Base-by-base conservation (phyloP, 306 rosid species). In the Begonia peltatifolia region DNA sequence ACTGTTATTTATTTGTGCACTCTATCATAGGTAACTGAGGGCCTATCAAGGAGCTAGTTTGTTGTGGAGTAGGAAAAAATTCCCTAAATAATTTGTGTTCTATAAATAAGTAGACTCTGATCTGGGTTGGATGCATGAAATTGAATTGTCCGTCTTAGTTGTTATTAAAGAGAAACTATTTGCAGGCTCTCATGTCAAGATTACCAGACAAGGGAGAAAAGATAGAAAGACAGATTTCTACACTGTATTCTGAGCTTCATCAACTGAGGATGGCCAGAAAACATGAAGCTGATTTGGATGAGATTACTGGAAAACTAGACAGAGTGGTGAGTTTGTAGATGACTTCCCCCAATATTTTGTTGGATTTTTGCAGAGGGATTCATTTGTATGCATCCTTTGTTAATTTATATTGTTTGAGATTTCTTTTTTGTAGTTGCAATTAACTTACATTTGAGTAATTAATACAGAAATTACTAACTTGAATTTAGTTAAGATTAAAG, bases 161-260 rank as follows among this genome's bases (percentile, higher is more conserved):
- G 14, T 46, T 2, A 9, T 22, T 57, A 16, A 36, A 25, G 14
- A 18, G 48, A 44, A 53, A 53, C 47, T 30, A 25, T 62, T n/a
- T 58, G 59, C 74, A 90, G 97, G 87, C 17, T 9, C 47, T 80
- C 74, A 22, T 83, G 60, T 79, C 80, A 46, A 85, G 67, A 59
- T 80, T 90, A 71, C 94, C 95, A 6, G 97, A 85, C 65, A 68
- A 60, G 56, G 97, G 95, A 16, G 76, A 63, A 54, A 90, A 84
- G 58, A 63, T 85, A 35, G 42, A 42, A 15, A 83, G 63, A 62
- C 76, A 69, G 50, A 72, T 90, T 20, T 71, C 2, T 11, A 82
- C 66, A 47, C 60, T 90, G 66, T 78, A 73, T 57, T 61, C 55
- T 12, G 80, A 69, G 62, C 87, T 90, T 12, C 12, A 56, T 44